These are phyloP conservation scores for Candida labiduridarum DNA, from an alignment of 1,139 yeast species.

Conservation along the genomic window DNA sequence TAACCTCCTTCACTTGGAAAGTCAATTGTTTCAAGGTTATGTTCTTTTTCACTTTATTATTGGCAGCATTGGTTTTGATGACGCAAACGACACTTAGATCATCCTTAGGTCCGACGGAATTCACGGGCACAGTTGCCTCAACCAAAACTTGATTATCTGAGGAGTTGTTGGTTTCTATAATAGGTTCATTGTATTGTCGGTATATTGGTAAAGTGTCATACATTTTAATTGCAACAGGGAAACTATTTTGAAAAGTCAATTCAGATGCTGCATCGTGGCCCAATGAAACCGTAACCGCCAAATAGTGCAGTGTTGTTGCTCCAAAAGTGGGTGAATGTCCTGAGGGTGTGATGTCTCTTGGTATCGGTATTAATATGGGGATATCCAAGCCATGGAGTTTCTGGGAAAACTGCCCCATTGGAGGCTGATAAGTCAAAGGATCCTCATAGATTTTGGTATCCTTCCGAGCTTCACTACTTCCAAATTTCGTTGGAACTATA, in stretches of 20 bases:
- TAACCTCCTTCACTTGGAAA: constrained; percentile 53
- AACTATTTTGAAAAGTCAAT: constrained; percentile 32
- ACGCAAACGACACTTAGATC: constrained; percentile 40
- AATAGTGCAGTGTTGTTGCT: constrained; percentile 40
- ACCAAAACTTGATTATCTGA: constrained; percentile 44
- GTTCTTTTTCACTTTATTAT: constrained; percentile 35
- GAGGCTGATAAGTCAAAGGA: constrained; percentile 39
- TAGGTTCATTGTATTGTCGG: constrained; percentile 56
- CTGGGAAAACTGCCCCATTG: constrained; percentile 36
- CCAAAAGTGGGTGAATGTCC: constrained; percentile 43
- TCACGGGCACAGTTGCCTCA: constrained; percentile 45
- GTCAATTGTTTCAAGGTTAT: constrained; percentile 48
- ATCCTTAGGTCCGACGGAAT: constrained; percentile 57
- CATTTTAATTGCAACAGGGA: constrained; percentile 50
- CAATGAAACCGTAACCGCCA: constrained; percentile 35
- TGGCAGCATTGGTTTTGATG: constrained; percentile 38
- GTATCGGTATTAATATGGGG: constrained; percentile 62
- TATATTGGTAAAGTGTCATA: constrained; percentile 58
- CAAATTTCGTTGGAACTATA: constrained; percentile 42
- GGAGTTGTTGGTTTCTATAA: constrained; percentile 38
- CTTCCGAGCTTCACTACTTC: constrained; percentile 41
- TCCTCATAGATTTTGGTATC: constrained; percentile 41
- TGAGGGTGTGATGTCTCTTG: constrained; percentile 52
- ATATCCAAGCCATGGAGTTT: constrained; percentile 56
- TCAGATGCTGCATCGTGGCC: constrained; percentile 40